Evolutionary conservation across 768 basidiomycete species (phyloP), one percentile per base, ranked within the genome.

Genomic region (Boletus reticulatus): DNA sequence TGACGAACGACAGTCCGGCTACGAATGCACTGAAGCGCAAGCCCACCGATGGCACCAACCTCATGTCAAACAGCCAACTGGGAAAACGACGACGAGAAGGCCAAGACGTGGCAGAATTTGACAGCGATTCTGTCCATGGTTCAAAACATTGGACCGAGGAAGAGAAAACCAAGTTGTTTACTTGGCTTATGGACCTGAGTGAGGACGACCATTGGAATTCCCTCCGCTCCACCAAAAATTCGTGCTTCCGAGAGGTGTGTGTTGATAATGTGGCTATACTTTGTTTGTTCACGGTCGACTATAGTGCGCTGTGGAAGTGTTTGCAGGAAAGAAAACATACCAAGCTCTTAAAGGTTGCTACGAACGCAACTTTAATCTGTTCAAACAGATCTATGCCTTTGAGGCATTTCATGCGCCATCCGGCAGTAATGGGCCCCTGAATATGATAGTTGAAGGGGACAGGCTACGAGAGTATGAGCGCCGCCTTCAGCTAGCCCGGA

Each of bases 121-220:
- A 73, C 24, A 46, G 47, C 12, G 70, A 78, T 50, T 67, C 69
- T 10, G 78, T 73, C 5, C 80, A 82, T 56, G 89, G 89, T 24
- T 85, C 89, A 2, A 90, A 90, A 61, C 89, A 92, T 62, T 92
- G 89, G 89, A 88, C 88, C 0, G 89, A 90, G 67, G 88, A 89
- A 10, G 89, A 92, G 66, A 92, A 91, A 72, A 79, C 87, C 14
- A 83, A 80, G 58, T 75, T 92, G 44, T 92, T 92, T 69, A 80
- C 73, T 43, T 92, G 89, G 88, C 80, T 92, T 45, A 87, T 92
- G 83, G 87, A 80, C 20, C 73, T 72, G 13, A 78, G 78, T 17
- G 81, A 85, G 62, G 88, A 91, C 62, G 87, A 89, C 19, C 87
- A 89, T 56, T 92, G 89, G 84, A 87, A 84, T 60, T 74, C 85